Base-by-base conservation (phyloP, 2,329 filamentous ascomycete genomes). In the Pezicula neosporulosa region DNA sequence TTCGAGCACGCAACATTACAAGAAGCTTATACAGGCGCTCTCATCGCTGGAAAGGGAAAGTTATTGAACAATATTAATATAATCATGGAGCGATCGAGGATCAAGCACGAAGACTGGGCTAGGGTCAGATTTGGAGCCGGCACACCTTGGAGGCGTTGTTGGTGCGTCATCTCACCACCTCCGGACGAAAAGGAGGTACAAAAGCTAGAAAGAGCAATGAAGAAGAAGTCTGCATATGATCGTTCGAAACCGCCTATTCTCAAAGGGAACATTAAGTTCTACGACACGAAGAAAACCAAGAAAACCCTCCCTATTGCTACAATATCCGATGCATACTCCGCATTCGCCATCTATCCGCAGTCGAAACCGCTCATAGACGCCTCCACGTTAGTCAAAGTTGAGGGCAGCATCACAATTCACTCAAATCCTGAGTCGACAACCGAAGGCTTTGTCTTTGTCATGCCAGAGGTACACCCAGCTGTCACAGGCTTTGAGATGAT, bases 371-470 rank as follows among this genome's bases (percentile, higher is more conserved):
- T 99, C 37, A 95, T 99, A 52, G 92, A 99, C 60, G 89, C 93
- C 53, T 97, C 94, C 1, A 97, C 93, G 0, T 73, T 99, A 53
- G 81, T 97, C 56, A 99, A 99, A 70, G 81, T 99, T 27, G 94
- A 99, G 71, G 94, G 92, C 9, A 83, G 84, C 56, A 90, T 99
- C 54, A 91, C 88, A 0, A 89, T 97, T 37, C 91, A 97, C 70
- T 86, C 87, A 0, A 81, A 85, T 12, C 85, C 89, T 8, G 84
- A 90, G 21, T 86, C 87, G 0, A 83, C 84, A 2, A 88, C 87
- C 0, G 94, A 99, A 67, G 94, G 94, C 0, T 97, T 97, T 62
- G 90, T 99, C 4, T 99, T 99, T 65, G 86, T 97, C 60, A 97
- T 99, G 92, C 94, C 94, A 4, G 94, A 99, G 68, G 82, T 87